These are phyloP conservation scores for Lonicera japonica DNA, from an alignment of 129 eudicot species.

Conservation along the genomic window DNA sequence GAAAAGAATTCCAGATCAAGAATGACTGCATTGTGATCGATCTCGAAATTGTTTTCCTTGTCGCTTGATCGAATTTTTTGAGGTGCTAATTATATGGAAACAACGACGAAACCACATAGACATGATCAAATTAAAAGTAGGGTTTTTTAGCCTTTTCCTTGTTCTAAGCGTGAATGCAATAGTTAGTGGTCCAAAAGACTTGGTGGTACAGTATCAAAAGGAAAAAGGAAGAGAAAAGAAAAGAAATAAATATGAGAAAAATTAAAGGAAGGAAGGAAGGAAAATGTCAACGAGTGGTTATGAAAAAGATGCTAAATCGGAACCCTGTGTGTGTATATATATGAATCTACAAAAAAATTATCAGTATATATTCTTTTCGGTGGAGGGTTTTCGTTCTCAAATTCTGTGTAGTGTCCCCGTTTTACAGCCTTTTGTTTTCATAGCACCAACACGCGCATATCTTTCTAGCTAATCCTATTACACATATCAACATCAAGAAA, in stretches of 20 bases:
- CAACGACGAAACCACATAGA: too few species aligned
- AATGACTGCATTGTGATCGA: too few species aligned
- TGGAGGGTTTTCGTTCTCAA: conserved; percentile 30
- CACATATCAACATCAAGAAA: too few species aligned
- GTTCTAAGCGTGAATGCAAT: conserved; percentile 60
- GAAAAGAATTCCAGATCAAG: too few species aligned
- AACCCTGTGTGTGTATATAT: too few species aligned
- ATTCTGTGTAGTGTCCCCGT: conserved; percentile 41
- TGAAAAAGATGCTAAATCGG: conserved; percentile 31
- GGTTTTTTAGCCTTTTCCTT: conserved; percentile 38
- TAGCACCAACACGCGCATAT: too few species aligned
- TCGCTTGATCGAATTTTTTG: too few species aligned
- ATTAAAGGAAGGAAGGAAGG: not conserved
- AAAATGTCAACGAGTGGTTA: conserved; percentile 60
- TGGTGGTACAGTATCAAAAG: conserved; percentile 40
- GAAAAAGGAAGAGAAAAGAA: conserved; percentile 22
- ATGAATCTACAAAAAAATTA: conserved; percentile 12
- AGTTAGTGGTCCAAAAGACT: conserved; percentile 59
- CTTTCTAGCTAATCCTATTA: too few species aligned
- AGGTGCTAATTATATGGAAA: too few species aligned
- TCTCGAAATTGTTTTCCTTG: too few species aligned
- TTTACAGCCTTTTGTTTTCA: conserved; percentile 23
- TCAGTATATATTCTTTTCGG: conserved; percentile 13
- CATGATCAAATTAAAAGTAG: too few species aligned
- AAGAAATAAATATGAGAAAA: conserved; percentile 7